phyloP scores from a whole-genome alignment of 139 green algal genomes.

The Astrephomene gubernaculifera region DNA sequence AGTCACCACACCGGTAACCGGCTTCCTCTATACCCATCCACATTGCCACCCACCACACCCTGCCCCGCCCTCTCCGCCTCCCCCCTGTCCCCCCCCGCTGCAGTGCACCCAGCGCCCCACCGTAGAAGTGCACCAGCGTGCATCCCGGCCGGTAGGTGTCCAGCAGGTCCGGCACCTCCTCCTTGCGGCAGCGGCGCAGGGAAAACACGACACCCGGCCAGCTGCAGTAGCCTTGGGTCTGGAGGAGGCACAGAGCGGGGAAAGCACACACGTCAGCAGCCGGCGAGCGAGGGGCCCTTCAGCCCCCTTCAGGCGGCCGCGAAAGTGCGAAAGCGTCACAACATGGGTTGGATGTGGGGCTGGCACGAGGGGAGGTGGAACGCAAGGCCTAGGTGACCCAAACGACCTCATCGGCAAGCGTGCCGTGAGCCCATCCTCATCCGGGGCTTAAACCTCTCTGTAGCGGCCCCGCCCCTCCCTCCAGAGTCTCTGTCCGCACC shows the following conservation, averaged over 20 bases:
- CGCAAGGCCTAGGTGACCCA: neutral
- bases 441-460: neutral
- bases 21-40: neutral
- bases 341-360: neutral
- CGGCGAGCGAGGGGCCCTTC: no score
- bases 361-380: neutral
- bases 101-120: neutral
- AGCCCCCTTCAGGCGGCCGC: no score
- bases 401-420: neutral
- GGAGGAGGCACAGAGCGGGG: neutral
- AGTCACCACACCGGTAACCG: neutral
- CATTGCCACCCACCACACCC: neutral
- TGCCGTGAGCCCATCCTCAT: neutral
- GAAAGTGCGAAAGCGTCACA: no score
- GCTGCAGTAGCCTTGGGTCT: slow-evolving; percentile 20
- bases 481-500: neutral
- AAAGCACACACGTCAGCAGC: neutral
- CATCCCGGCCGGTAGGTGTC: neutral
- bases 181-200: neutral
- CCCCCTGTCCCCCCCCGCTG: neutral
- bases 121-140: slow-evolving; percentile 37
- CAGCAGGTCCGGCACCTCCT: slow-evolving; percentile 22
- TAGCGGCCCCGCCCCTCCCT: neutral
- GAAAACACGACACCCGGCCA: slow-evolving; percentile 20
- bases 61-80: neutral